These are phyloP conservation scores for Penicillium psychrosexuale DNA, from an alignment of 2,329 filamentous ascomycete genomes.

Conservation along the genomic window DNA sequence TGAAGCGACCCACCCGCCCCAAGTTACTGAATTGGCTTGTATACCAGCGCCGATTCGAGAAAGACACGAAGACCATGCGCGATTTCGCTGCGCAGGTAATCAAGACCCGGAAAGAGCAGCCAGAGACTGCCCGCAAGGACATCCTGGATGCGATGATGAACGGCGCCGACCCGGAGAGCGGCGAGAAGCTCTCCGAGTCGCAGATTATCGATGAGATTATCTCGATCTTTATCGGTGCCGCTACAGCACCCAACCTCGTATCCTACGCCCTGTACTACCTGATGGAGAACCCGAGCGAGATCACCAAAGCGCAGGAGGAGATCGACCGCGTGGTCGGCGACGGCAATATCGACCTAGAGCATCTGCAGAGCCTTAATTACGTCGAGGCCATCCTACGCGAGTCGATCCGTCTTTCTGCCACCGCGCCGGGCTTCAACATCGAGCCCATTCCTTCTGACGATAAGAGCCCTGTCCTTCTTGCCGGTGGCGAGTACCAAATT, in stretches of 20 bases:
- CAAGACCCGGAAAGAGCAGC: constrained; percentile 51
- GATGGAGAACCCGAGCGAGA: constrained; percentile 58
- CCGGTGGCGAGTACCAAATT: constrained; percentile 59
- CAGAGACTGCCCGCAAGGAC: constrained; percentile 51
- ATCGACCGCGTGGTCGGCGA: constrained; percentile 50
- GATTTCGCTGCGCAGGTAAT: constrained; percentile 55
- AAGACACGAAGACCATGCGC: constrained; percentile 53
- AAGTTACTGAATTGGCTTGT: constrained; percentile 51
- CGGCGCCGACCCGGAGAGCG: constrained; percentile 59
- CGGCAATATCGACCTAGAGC: constrained; percentile 44
- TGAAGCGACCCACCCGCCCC: constrained; percentile 54
- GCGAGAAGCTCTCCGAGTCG: constrained; percentile 54
- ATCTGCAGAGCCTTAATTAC: constrained; percentile 64
- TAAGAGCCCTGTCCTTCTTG: constrained; percentile 48
- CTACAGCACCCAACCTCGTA: constrained; percentile 66
- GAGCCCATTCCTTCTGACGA: constrained; percentile 48
- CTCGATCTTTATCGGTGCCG: constrained; percentile 61
- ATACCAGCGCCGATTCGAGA: constrained; percentile 53
- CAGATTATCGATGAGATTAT: constrained; percentile 65
- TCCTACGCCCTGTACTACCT: constrained; percentile 64
- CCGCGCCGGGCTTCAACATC: constrained; percentile 58
- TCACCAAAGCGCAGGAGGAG: constrained; percentile 61
- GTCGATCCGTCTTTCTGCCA: constrained; percentile 60
- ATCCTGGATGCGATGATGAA: constrained; percentile 58
- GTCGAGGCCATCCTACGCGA: constrained; percentile 65